phyloP scores from a whole-genome alignment of 1,139 yeast genomes.

The Candida tetrigidarum region DNA sequence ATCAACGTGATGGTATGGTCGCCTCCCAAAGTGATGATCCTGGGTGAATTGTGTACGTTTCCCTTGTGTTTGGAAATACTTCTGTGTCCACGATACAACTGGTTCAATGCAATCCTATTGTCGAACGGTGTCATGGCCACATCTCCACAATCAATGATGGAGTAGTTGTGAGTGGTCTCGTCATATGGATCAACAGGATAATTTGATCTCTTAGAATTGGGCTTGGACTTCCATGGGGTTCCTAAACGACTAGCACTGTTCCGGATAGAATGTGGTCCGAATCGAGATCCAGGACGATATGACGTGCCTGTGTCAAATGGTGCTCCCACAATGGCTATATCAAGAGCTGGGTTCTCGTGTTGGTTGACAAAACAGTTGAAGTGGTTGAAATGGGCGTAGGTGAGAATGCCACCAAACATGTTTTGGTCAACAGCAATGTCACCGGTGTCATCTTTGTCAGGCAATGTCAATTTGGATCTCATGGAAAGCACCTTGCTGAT shows the following conservation, averaged over 20 bases:
- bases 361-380: conserved; percentile 58
- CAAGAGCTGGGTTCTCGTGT: conserved; percentile 52
- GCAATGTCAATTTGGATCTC: conserved; percentile 31
- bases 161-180: conserved; percentile 63
- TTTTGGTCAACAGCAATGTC: conserved; percentile 29
- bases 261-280: conserved; percentile 79
- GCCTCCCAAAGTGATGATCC: conserved; percentile 74
- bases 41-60: conserved; percentile 47
- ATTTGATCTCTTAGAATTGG: conserved; percentile 24
- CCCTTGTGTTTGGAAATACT: conserved; percentile 47
- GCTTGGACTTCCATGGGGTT: conserved; percentile 55
- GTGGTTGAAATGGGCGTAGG: conserved; percentile 74
- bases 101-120: conserved; percentile 65
- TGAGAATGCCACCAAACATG: conserved; percentile 50
- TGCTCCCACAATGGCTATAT: conserved; percentile 72
- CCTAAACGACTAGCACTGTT: conserved; percentile 76
- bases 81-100: conserved; percentile 70
- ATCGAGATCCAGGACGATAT: conserved; percentile 77
- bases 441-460: conserved; percentile 40
- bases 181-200: conserved; percentile 62
- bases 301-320: conserved; percentile 82
- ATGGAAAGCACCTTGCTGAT: not conserved
- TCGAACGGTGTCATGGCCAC: conserved; percentile 82
- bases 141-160: conserved; percentile 75
- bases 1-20: conserved; percentile 79